Evolutionary conservation across 495 filamentous ascomycete species (phyloP).

Genomic region (Neurospora sp.): DNA sequence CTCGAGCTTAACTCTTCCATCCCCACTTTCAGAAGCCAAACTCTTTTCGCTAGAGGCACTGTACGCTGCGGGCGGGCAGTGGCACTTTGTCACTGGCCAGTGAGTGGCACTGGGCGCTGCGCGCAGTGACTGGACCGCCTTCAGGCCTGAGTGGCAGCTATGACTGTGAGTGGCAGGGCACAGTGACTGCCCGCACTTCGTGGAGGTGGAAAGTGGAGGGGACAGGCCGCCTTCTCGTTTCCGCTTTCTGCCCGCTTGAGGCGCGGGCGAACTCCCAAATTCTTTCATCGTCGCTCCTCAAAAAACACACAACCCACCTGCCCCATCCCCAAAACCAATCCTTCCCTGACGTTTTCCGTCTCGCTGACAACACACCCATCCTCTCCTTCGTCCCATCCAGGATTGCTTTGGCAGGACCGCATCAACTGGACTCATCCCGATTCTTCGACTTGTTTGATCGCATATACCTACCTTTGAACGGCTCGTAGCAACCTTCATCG

Average conservation of each 20-base stretch:
- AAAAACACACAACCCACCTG: constrained; percentile 18
- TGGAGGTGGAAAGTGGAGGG: background rate
- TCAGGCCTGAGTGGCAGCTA: background rate
- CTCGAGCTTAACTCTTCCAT: background rate
- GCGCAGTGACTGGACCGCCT: background rate
- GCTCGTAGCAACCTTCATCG: constrained; percentile 17
- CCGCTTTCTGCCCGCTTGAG: constrained; percentile 16
- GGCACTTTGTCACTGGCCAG: background rate
- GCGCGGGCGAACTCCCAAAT: constrained; percentile 11
- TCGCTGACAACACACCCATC: background rate
- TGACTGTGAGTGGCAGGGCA: background rate
- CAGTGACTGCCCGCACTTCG: background rate
- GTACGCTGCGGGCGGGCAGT: background rate
- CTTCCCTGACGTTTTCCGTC: constrained; percentile 10
- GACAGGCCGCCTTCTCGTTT: constrained; percentile 15
- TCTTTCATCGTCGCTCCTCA: constrained; percentile 28
- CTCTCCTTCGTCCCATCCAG: background rate
- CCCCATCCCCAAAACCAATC: constrained; percentile 23
- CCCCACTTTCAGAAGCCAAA: background rate
- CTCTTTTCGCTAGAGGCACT: background rate
- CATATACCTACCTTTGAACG: constrained; percentile 37
- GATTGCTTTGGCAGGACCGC: background rate
- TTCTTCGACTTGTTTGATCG: constrained; percentile 39
- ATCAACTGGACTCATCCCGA: constrained; percentile 32
- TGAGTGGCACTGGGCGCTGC: background rate